Evolutionary conservation across 176 grass and related monocot genomes (phyloP).

Genomic region (Phoenix roebelenii): DNA sequence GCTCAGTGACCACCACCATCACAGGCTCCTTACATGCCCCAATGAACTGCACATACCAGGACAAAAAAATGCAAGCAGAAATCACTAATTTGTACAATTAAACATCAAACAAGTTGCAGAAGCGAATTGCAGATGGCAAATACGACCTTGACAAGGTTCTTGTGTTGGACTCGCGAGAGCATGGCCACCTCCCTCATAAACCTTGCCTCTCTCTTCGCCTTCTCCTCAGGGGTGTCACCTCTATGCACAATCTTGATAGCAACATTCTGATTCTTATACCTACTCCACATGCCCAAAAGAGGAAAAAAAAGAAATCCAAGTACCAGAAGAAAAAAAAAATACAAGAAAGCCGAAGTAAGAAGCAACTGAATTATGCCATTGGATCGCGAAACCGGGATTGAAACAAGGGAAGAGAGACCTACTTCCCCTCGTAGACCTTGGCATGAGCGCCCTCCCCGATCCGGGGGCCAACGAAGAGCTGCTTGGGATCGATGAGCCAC

Average conservation of each 20-base stretch:
- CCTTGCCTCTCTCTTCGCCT: slow-evolving; percentile 67
- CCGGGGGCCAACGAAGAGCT: slow-evolving; percentile 70
- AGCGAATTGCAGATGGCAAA: too few relatives aligned
- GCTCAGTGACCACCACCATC: slow-evolving; percentile 94
- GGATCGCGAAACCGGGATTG: too few relatives aligned
- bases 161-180: slow-evolving; percentile 89
- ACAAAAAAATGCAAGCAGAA: too few relatives aligned
- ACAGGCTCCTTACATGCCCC: slow-evolving; percentile 96
- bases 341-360: slow-evolving; percentile 5
- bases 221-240: slow-evolving; percentile 52
- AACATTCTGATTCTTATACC: slow-evolving; percentile 79
- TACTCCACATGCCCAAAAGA: background rate
- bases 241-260: slow-evolving; percentile 87
- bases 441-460: slow-evolving; percentile 97
- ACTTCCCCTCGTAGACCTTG: slow-evolving; percentile 98
- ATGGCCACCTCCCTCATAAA: slow-evolving; percentile 94
- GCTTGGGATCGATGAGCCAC: slow-evolving; percentile 86
- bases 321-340: background rate
- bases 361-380: background rate
- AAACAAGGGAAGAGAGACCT: slow-evolving; percentile 22
- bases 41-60: slow-evolving; percentile 40
- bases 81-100: too few relatives aligned
- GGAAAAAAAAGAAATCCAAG: background rate
- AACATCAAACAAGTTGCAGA: too few relatives aligned
- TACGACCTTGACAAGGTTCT: slow-evolving; percentile 83